Conservation (phyloP, 2,329 filamentous ascomycete species). For the Chalaropsis ovoidea region DNA sequence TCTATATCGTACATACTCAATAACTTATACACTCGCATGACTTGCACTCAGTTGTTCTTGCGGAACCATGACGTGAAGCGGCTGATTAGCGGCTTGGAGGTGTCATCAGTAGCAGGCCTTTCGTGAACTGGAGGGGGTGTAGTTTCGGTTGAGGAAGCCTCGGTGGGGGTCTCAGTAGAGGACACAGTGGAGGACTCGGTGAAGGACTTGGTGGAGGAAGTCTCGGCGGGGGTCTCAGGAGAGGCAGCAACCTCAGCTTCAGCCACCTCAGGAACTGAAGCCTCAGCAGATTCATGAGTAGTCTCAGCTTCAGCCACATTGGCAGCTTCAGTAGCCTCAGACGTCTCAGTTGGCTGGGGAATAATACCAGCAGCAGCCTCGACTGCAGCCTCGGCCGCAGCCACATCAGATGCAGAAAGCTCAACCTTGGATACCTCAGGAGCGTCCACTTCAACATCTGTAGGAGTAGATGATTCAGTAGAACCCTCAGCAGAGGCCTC, state of each 20-base stretch:
- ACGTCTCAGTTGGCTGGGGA: background rate
- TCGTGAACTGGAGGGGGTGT: background rate
- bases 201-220: background rate
- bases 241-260: background rate
- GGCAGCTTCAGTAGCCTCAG: background rate
- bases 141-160: background rate
- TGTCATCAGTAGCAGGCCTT: background rate
- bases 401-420: background rate
- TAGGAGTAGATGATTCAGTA: background rate
- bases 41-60: background rate
- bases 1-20: background rate
- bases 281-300: background rate
- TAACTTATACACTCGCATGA: background rate
- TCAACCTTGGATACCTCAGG: background rate
- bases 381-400: background rate
- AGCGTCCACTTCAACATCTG: background rate
- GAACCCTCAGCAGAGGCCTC: background rate
- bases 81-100: background rate
- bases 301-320: conserved; percentile 4
- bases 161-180: too few relatives aligned
- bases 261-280: background rate
- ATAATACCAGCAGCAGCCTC: background rate
- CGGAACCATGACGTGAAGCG: conserved; percentile 17
- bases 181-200: background rate
- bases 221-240: background rate